Base-by-base conservation (phyloP, 2,329 filamentous ascomycete species). In the Aaosphaeria arxii region DNA sequence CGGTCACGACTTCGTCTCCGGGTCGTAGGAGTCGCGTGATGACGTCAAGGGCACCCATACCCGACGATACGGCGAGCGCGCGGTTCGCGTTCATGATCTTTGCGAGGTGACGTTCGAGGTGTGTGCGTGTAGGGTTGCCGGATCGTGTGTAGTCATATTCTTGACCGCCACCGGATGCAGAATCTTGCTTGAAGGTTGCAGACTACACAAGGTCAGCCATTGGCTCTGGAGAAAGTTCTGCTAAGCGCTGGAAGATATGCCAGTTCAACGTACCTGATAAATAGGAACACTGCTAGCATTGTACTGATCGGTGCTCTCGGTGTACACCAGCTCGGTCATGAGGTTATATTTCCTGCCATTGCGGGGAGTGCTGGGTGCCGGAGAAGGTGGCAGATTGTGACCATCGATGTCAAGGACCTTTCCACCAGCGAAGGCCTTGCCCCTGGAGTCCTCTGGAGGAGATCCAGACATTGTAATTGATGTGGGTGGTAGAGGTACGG, bases 61-160 rank as follows among this genome's bases (percentile, higher is more conserved):
- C 94, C 1, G 92, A 97, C 46, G 91, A 91, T 40, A 97, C 92
- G 43, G 95, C 92, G 44, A 99, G 82, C 7, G 90, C 89, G 48
- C 95, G 88, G 62, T 85, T 85, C 41, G 94, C 94, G 61, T 89
- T 91, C 95, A 99, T 99, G 70, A 99, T 95, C 82, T 99, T 99
- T 65, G 95, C 94, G 61, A 99, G 79, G 72, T 99, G 94, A 50
- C 92, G 85, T 77, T 99, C 94, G 54, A 99, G 83, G 66, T 99
- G 94, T 32, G 92, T 95, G 56, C 94, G 84, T 49, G 94, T 99
- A 13, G 94, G 94, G 70, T 99, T 99, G 48, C 94, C 94, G 33
- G 91, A 97, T 52, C 95, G 89, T 51, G 94, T 97, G 77, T 99
- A 99, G 77, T 99, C 94, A 73, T 97, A 99, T 72, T 97, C 91